Percentiles rank a stretch among this genome's conserved stretches.
Evolutionary conservation across 1,284 basidiomycete genomes (phyloP).

Genomic region (Ganoderma multipileum): DNA sequence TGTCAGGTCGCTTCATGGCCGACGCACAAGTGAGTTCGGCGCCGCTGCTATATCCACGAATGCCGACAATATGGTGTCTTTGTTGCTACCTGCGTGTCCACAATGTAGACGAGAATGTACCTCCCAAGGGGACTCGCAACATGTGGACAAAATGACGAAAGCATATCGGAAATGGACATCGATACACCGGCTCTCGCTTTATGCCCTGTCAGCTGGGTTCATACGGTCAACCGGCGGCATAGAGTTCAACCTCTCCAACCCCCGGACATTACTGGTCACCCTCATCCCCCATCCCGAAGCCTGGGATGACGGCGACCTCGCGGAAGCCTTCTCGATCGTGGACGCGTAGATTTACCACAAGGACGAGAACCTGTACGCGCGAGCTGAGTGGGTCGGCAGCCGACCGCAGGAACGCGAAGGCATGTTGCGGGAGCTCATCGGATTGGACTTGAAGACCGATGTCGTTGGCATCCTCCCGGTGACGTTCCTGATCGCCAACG

Average conservation of each 20-base stretch:
- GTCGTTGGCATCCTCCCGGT: background rate
- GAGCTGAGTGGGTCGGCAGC: background rate
- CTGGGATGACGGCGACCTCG: background rate
- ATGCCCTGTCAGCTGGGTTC: background rate
- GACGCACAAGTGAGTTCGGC: slow-evolving; percentile 1
- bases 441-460: background rate
- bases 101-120: background rate
- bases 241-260: background rate
- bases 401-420: background rate
- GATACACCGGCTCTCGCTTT: background rate
- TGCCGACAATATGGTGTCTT: too few relatives aligned
- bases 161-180: background rate
- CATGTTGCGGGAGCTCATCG: background rate
- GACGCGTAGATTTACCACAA: background rate
- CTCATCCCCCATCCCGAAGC: background rate
- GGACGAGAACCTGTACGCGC: slow-evolving; percentile 1
- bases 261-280: background rate
- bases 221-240: background rate
- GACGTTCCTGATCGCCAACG: background rate
- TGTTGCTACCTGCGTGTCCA: background rate
- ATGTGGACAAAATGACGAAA: background rate
- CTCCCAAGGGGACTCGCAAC: background rate
- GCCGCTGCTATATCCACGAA: too few relatives aligned
- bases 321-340: background rate
- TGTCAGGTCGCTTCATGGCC: slow-evolving; percentile 2